Percentiles rank a stretch among this genome's conserved stretches.
phyloP scores from a whole-genome alignment of 2,329 filamentous ascomycete species.

The Aplosporella prunicola region DNA sequence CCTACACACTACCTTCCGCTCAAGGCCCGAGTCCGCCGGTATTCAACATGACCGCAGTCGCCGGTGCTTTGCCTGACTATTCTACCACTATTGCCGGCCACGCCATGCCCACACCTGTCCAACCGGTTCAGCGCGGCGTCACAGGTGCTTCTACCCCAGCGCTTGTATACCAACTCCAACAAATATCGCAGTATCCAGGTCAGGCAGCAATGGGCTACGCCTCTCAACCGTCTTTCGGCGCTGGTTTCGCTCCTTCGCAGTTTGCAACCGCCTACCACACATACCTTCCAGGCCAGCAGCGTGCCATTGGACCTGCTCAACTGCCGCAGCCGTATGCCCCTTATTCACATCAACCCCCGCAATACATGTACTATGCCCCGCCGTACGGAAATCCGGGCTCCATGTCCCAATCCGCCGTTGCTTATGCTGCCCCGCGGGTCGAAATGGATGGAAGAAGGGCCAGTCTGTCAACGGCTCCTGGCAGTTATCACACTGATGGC shows the following conservation, averaged over 20 bases:
- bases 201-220: constrained; percentile 17
- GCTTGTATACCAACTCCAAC: constrained; percentile 31
- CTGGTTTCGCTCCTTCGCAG: constrained; percentile 19
- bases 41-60: constrained; percentile 30
- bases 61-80: constrained; percentile 28
- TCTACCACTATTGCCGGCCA: constrained; percentile 15
- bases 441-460: constrained; percentile 23
- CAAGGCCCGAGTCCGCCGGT: constrained; percentile 21
- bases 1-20: constrained; percentile 14
- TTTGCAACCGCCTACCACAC: constrained; percentile 22
- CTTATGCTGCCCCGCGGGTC: constrained; percentile 19
- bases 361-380: constrained; percentile 10
- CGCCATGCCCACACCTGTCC: constrained; percentile 1
- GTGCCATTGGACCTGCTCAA: constrained; percentile 3
- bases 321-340: constrained; percentile 5
- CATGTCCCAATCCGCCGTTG: constrained; percentile 19
- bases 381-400: constrained; percentile 13
- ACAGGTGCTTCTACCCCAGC: constrained; percentile 31
- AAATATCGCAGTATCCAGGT: constrained; percentile 27
- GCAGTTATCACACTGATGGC: background rate
- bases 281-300: constrained; percentile 7
- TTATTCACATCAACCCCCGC: constrained; percentile 4
- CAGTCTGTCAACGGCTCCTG: constrained; percentile 16
- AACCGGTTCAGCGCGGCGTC: constrained; percentile 21
- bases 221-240: constrained; percentile 20